phyloP scores from a whole-genome alignment of 306 rosid genomes.

The Casuarina cunninghamiana region DNA sequence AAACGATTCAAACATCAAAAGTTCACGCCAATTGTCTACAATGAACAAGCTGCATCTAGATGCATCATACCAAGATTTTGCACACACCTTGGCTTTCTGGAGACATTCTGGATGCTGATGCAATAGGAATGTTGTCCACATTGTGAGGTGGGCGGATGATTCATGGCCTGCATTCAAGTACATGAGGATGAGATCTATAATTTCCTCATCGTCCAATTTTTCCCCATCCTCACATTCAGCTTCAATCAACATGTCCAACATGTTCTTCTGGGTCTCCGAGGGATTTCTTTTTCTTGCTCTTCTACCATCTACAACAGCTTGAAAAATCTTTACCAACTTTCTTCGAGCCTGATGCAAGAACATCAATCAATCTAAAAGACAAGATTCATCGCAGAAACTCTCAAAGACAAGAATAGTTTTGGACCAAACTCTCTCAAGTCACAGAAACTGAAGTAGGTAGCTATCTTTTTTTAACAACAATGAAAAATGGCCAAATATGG shows the following conservation, averaged over 20 bases:
- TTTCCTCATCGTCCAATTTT: constrained; percentile 61
- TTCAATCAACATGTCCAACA: constrained; percentile 63
- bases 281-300: constrained; percentile 22
- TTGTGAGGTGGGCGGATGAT: constrained; percentile 74
- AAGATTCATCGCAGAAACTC: background rate
- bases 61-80: background rate
- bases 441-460: too few species aligned
- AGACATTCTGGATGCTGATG: constrained; percentile 44
- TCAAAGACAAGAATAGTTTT: too few species aligned
- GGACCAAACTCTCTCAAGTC: too few species aligned
- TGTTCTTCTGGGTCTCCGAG: constrained; percentile 35
- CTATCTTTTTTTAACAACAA: too few species aligned
- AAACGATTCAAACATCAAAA: too few species aligned
- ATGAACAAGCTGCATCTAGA: background rate
- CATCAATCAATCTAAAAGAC: background rate
- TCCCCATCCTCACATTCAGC: constrained; percentile 62
- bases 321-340: constrained; percentile 51
- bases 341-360: constrained; percentile 53
- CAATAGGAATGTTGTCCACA: constrained; percentile 73
- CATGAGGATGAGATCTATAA: constrained; percentile 57
- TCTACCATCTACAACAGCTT: constrained; percentile 40
- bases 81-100: constrained; percentile 58
- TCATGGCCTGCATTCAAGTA: constrained; percentile 87
- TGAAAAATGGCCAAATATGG: too few species aligned
- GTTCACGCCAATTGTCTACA: too few species aligned